phyloP scores from a whole-genome alignment of 2,329 filamentous ascomycete species.

The Myrmaecium sp. region DNA sequence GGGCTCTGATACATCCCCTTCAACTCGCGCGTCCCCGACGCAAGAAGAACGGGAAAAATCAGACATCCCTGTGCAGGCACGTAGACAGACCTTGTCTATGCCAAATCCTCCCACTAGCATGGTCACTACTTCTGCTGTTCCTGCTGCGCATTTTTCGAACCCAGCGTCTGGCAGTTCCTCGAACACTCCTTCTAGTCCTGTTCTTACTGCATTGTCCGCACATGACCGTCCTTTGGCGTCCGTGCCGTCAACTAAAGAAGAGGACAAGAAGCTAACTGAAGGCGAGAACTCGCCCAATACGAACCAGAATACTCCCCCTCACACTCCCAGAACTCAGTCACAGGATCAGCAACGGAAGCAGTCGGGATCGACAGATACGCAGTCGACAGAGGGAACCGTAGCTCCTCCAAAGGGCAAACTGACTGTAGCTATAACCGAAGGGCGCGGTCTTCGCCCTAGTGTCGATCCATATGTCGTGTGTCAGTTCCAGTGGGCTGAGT shows the following conservation, averaged over 20 bases:
- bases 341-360: constrained; percentile 36
- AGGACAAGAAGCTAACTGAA: constrained; percentile 79
- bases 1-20: constrained; percentile 7
- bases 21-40: constrained; percentile 9
- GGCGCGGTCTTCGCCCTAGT: constrained; percentile 62
- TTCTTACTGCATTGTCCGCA: constrained; percentile 28
- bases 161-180: constrained; percentile 39
- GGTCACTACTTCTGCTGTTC: constrained; percentile 44
- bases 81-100: constrained; percentile 17
- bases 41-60: constrained; percentile 9
- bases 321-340: constrained; percentile 77
- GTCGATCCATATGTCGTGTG: constrained; percentile 89
- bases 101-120: constrained; percentile 45
- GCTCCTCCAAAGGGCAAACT: constrained; percentile 71
- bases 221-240: constrained; percentile 33
- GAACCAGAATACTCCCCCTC: constrained; percentile 81
- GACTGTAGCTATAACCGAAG: constrained; percentile 76
- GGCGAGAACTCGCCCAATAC: constrained; percentile 40
- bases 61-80: constrained; percentile 8
- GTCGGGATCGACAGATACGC: constrained; percentile 29
- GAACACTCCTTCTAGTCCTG: constrained; percentile 35
- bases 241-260: constrained; percentile 48
- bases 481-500: constrained; percentile 91
- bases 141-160: constrained; percentile 53
- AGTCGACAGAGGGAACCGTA: constrained; percentile 35